These are phyloP conservation scores for Hygrophorus russula DNA, from an alignment of 768 basidiomycete species.

Conservation along the genomic window DNA sequence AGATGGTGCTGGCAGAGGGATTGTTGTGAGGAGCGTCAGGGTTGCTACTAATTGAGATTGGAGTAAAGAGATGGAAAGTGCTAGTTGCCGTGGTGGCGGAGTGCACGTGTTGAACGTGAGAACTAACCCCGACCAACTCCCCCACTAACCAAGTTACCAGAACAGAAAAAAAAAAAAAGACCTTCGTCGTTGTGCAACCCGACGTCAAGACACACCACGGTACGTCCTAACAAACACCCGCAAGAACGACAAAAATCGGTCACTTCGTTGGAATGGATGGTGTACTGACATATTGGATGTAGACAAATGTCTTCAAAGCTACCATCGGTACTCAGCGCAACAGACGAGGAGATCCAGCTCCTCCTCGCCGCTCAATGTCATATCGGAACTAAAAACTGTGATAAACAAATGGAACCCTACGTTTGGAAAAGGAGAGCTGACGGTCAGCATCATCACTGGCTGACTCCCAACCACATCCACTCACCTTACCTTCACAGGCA, in stretches of 20 bases:
- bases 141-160: no score
- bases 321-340: constrained; percentile 85
- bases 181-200: constrained; percentile 30
- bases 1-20: no score
- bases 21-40: no score
- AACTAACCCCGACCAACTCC: no score
- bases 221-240: constrained; percentile 20
- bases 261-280: constrained; percentile 32
- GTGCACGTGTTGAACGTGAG: no score
- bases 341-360: constrained; percentile 95
- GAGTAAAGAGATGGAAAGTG: no score
- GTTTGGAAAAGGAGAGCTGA: constrained; percentile 95
- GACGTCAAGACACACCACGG: constrained; percentile 32
- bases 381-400: constrained; percentile 98
- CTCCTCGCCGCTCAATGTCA: constrained; percentile 93
- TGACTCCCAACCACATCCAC: constrained; percentile 1
- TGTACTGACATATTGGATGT: constrained; percentile 22
- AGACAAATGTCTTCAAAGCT: constrained; percentile 77
- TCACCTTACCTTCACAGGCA: constrained; percentile 42
- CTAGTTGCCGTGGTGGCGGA: no score
- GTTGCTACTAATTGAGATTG: no score
- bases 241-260: constrained; percentile 19
- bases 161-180: background rate
- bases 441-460: constrained; percentile 42
- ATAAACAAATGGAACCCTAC: constrained; percentile 98